A percentile compares a stretch with the other conserved stretches of the same genome.
These are phyloP conservation scores for Bocquillonia castaneifolia DNA, from an alignment of 441 rosid species.

Conservation along the genomic window DNA sequence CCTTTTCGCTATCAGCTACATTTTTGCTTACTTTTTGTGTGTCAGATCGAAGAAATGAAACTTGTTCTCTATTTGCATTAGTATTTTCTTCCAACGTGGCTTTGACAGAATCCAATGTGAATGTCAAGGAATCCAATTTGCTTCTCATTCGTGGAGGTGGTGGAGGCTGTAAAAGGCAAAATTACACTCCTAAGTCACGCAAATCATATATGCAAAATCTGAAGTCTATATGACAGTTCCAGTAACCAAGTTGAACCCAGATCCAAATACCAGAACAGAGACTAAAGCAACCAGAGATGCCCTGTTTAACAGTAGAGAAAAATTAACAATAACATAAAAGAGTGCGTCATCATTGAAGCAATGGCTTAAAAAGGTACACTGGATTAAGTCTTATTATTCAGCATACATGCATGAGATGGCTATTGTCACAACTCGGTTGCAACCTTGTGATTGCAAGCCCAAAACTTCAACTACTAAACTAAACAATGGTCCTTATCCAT, in stretches of 20 bases:
- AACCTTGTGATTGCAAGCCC: slow-evolving; percentile 6
- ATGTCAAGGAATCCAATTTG: slow-evolving; percentile 82
- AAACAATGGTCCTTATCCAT: not conserved
- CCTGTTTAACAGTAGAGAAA: too few relatives aligned
- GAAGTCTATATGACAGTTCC: not conserved
- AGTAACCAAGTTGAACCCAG: not conserved
- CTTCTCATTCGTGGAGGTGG: slow-evolving; percentile 72
- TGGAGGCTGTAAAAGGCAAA: slow-evolving; percentile 54
- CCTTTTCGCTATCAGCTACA: slow-evolving; percentile 40
- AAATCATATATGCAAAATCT: slow-evolving; percentile 3
- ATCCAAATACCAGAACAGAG: not conserved
- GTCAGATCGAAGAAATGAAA: slow-evolving; percentile 26
- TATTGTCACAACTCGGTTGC: not conserved
- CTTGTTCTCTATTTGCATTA: slow-evolving; percentile 29
- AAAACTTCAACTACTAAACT: not conserved
- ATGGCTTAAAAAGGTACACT: too few relatives aligned
- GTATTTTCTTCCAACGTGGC: slow-evolving; percentile 39
- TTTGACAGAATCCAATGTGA: slow-evolving; percentile 64
- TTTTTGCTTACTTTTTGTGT: slow-evolving; percentile 35
- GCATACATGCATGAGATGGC: not conserved
- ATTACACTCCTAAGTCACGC: slow-evolving; percentile 15
- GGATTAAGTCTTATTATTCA: not conserved
- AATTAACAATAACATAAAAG: too few relatives aligned
- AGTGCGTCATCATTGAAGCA: too few relatives aligned
- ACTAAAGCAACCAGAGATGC: not conserved